Evolutionary conservation across 768 basidiomycete species (phyloP).

Genomic region (Mycena crocata): DNA sequence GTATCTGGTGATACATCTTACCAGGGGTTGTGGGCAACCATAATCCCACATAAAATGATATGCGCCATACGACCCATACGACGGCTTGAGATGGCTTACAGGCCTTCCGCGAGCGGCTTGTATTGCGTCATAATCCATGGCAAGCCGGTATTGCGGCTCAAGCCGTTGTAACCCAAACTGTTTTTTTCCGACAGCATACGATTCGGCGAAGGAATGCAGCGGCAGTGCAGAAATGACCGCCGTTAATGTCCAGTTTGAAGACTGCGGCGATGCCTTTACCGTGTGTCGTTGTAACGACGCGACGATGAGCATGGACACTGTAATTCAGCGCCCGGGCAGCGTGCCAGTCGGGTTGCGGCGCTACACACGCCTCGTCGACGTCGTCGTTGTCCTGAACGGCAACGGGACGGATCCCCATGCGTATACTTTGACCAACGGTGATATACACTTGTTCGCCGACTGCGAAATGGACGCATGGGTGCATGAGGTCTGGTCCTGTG

Average conservation of each 20-base stretch:
- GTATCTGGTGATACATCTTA: neutral
- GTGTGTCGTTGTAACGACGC: slow-evolving; percentile 19
- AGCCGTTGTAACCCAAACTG: neutral
- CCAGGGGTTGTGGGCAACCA: neutral
- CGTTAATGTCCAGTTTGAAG: slow-evolving; percentile 5
- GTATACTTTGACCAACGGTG: slow-evolving; percentile 47
- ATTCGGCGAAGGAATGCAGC: too few species aligned
- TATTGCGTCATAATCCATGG: neutral
- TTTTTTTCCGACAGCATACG: neutral
- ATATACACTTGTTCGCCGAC: slow-evolving; percentile 46
- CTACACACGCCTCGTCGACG: slow-evolving; percentile 12
- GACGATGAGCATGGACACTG: slow-evolving; percentile 13
- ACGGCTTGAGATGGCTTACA: neutral
- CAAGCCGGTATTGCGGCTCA: neutral
- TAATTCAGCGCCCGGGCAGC: slow-evolving; percentile 17
- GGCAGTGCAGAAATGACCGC: slow-evolving; percentile 4
- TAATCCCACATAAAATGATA: neutral
- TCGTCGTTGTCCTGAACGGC: slow-evolving; percentile 28
- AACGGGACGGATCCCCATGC: slow-evolving; percentile 28
- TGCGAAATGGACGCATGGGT: slow-evolving; percentile 42
- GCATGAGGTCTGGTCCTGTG: slow-evolving; percentile 41
- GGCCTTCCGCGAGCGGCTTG: neutral
- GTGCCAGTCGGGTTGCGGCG: slow-evolving; percentile 23
- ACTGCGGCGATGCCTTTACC: slow-evolving; percentile 13
- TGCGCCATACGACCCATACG: neutral